Conservation (phyloP, 106 monocot species). For the Chionographis japonica region DNA sequence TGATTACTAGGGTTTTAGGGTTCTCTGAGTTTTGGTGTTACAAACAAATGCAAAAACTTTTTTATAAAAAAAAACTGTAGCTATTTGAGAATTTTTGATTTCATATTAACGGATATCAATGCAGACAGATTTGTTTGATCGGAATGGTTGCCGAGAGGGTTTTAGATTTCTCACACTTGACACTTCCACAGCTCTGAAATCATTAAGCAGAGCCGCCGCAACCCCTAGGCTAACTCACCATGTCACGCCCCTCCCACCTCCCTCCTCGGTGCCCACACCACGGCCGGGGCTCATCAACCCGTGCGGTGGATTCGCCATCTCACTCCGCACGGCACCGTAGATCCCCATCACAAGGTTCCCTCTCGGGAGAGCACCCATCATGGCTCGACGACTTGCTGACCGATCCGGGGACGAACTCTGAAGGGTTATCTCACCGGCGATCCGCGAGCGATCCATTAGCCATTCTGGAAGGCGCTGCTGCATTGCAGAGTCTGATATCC, state of each 20-base stretch:
- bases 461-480: constrained; percentile 29
- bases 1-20: too few species aligned
- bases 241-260: constrained; percentile 67
- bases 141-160: too few species aligned
- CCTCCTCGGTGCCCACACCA: constrained; percentile 70
- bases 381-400: constrained; percentile 73
- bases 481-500: constrained; percentile 16
- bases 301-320: constrained; percentile 1
- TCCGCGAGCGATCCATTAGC: constrained; percentile 70
- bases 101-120: too few species aligned
- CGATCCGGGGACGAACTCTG: constrained; percentile 24
- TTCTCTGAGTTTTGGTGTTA: too few species aligned
- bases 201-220: background rate
- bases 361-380: constrained; percentile 43
- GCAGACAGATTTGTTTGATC: too few species aligned
- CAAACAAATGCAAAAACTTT: too few species aligned
- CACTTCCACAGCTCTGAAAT: too few species aligned
- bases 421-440: constrained; percentile 44
- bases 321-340: constrained; percentile 19
- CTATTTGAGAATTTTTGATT: too few species aligned
- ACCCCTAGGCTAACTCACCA: constrained; percentile 12
- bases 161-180: too few species aligned
- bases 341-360: constrained; percentile 34
- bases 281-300: constrained; percentile 10
- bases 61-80: too few species aligned